Conservation (phyloP, 202 grass and related monocot genomes). For the Brachypodium distachyon region DNA sequence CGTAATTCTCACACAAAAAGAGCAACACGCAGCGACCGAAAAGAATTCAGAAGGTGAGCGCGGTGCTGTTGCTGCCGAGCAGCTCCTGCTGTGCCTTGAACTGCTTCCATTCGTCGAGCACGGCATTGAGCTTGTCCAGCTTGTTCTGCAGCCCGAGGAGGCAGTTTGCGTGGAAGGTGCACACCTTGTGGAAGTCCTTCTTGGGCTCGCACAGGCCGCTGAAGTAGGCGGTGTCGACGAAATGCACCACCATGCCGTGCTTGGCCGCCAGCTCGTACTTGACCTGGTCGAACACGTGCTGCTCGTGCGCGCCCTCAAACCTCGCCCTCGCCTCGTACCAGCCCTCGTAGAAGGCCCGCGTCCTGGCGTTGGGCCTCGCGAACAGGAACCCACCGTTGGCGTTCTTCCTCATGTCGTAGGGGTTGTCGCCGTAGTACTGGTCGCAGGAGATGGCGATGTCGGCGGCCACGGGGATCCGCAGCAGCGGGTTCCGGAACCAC, state of each 20-base stretch:
- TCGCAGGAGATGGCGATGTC: slow-evolving; percentile 29
- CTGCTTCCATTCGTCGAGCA: slow-evolving; percentile 43
- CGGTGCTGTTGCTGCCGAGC: neutral
- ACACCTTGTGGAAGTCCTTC: slow-evolving; percentile 30
- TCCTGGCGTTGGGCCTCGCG: neutral
- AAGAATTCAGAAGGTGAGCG: neutral
- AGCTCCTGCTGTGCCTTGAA: neutral
- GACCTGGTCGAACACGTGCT: slow-evolving; percentile 26
- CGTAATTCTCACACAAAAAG: no score
- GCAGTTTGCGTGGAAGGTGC: slow-evolving; percentile 51
- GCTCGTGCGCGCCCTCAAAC: slow-evolving; percentile 19
- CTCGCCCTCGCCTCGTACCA: slow-evolving; percentile 28
- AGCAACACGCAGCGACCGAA: no score
- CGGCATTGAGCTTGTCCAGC: neutral
- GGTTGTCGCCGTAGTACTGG: slow-evolving; percentile 11
- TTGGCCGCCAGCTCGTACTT: slow-evolving; percentile 8
- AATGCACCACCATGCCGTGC: slow-evolving; percentile 12
- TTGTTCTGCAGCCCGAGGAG: slow-evolving; percentile 20
- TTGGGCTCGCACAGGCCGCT: slow-evolving; percentile 25
- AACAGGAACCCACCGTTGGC: slow-evolving; percentile 39
- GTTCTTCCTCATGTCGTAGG: neutral
- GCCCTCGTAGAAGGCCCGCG: slow-evolving; percentile 15
- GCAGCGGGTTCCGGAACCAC: slow-evolving; percentile 51
- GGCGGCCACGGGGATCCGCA: neutral
- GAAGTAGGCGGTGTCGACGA: slow-evolving; percentile 31